phyloP scores from a whole-genome alignment of 2,329 filamentous ascomycete genomes.

The Ophiostoma perfectum region DNA sequence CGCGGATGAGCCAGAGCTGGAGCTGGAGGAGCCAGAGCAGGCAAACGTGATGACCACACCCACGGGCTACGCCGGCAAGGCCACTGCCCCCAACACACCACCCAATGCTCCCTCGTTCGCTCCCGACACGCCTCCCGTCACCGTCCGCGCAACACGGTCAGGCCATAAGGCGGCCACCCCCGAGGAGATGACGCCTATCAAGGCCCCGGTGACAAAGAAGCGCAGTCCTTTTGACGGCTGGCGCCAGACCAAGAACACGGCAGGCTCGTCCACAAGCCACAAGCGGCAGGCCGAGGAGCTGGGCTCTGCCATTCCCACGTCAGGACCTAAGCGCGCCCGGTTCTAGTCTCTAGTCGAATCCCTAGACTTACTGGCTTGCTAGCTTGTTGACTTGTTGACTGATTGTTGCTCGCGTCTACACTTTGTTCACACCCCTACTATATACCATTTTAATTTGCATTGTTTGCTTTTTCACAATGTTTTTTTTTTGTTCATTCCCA shows the following conservation, averaged over 20 bases:
- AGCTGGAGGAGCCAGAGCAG: slow-evolving; percentile 32
- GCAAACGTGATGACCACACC: not conserved
- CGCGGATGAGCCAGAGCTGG: slow-evolving; percentile 37
- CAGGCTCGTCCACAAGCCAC: slow-evolving; percentile 33
- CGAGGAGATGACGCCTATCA: slow-evolving; percentile 39
- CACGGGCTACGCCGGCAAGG: slow-evolving; percentile 29
- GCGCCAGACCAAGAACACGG: slow-evolving; percentile 57
- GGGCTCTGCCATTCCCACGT: slow-evolving; percentile 27
- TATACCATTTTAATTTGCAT: slow-evolving; percentile 18
- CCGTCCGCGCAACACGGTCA: slow-evolving; percentile 54
- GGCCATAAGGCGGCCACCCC: slow-evolving; percentile 36
- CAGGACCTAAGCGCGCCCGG: slow-evolving; percentile 38
- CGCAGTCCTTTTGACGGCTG: slow-evolving; percentile 62
- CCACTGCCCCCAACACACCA: slow-evolving; percentile 38
- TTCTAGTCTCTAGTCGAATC: not conserved
- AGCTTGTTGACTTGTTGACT: not conserved
- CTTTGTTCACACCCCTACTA: slow-evolving; percentile 10
- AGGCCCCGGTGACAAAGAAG: slow-evolving; percentile 27
- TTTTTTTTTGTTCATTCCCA: slow-evolving; percentile 10
- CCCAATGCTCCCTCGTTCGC: slow-evolving; percentile 52
- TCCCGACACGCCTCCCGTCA: slow-evolving; percentile 58
- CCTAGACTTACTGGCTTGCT: not conserved
- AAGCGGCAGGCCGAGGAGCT: slow-evolving; percentile 42
- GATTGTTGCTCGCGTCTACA: not conserved
- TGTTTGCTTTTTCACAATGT: not conserved